Conservation (phyloP, 1,284 basidiomycete species). For the Bjerkandera adusta region DNA sequence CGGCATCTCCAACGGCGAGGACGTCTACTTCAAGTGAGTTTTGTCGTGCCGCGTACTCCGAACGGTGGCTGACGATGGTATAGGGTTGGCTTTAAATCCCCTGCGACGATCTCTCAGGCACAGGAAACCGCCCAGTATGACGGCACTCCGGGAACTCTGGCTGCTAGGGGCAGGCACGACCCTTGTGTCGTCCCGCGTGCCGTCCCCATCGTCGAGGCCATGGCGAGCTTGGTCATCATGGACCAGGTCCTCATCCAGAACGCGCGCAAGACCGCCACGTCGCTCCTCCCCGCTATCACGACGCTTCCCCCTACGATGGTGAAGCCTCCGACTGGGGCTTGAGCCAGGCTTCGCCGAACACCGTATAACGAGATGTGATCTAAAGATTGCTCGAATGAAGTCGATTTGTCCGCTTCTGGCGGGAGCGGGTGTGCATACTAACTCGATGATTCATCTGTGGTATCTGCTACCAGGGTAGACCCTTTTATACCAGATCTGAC, state of each 20-base stretch:
- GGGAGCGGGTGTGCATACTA: no score
- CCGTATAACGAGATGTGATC: no score
- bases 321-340: constrained; percentile 48
- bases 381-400: no score
- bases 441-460: no score
- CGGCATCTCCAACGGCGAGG: constrained; percentile 96
- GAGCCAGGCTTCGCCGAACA: no score
- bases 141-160: constrained; percentile 84
- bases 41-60: background rate
- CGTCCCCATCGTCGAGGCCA: constrained; percentile 97
- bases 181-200: constrained; percentile 98
- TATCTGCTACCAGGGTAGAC: no score
- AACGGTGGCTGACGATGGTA: background rate
- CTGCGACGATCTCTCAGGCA: constrained; percentile 94
- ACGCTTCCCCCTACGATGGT: constrained; percentile 88
- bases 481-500: no score
- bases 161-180: constrained; percentile 92
- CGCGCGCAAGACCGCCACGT: constrained; percentile 66
- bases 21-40: constrained; percentile 92
- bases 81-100: constrained; percentile 96
- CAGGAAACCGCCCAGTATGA: constrained; percentile 93
- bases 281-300: constrained; percentile 72
- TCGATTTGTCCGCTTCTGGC: no score
- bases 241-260: constrained; percentile 90
- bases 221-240: constrained; percentile 96